Conservation (phyloP, 495 filamentous ascomycete genomes). For the Penicillium argentinense region DNA sequence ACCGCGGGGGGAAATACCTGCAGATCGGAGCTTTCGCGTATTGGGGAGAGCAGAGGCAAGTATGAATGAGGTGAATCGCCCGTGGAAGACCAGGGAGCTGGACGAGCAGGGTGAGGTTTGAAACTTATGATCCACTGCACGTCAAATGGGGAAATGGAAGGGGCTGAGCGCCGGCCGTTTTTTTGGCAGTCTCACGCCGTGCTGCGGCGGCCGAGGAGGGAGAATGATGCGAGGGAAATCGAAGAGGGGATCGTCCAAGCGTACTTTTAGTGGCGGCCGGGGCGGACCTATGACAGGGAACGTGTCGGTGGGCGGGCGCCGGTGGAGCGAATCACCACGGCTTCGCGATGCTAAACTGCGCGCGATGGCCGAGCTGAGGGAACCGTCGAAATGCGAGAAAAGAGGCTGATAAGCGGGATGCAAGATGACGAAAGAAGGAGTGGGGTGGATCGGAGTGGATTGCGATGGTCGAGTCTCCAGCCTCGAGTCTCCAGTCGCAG, state of each 20-base stretch:
- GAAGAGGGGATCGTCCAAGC: background rate
- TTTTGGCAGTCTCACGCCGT: too few species aligned
- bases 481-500: background rate
- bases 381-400: too few species aligned
- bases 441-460: conserved; percentile 3
- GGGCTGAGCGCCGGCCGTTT: background rate
- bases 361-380: too few species aligned
- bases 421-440: conserved; percentile 24
- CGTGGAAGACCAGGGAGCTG: too few species aligned
- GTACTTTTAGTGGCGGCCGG: conserved; percentile 3
- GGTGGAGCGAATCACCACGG: too few species aligned
- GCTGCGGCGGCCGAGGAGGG: background rate
- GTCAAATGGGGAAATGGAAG: background rate
- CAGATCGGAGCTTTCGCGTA: too few species aligned
- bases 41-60: background rate
- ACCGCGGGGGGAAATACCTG: too few species aligned
- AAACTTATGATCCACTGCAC: conserved; percentile 1
- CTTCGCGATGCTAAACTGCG: too few species aligned
- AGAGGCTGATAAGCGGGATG: conserved; percentile 24
- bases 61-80: background rate
- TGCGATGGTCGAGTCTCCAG: background rate
- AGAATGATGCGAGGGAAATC: background rate
- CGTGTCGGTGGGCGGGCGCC: conserved; percentile 2
- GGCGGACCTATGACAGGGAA: conserved; percentile 6
- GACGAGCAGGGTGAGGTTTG: background rate